Percentiles rank a stretch among this genome's conserved stretches.
Evolutionary conservation across 331 rosid species (phyloP).

Genomic region (Acacia concinna): DNA sequence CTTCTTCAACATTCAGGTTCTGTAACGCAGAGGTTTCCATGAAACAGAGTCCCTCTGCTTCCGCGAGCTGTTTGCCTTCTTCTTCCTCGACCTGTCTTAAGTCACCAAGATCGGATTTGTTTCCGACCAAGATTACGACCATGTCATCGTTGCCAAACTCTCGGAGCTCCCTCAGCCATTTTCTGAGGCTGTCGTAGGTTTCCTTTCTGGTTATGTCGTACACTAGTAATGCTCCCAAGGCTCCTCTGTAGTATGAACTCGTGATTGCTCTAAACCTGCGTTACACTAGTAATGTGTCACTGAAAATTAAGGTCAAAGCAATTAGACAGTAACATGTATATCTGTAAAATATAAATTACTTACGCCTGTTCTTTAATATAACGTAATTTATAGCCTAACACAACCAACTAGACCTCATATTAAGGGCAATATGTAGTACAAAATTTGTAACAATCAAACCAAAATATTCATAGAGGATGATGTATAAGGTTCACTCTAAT

Average conservation of each 20-base stretch:
- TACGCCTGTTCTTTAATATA: too few relatives aligned
- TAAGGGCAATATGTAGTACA: too few relatives aligned
- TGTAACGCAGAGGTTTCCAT: slow-evolving; percentile 94
- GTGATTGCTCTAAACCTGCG: slow-evolving; percentile 93
- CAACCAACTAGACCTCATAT: too few relatives aligned
- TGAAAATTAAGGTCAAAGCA: background rate
- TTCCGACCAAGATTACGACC: slow-evolving; percentile 75
- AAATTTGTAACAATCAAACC: background rate
- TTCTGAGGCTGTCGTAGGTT: slow-evolving; percentile 56
- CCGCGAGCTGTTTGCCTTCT: slow-evolving; percentile 67
- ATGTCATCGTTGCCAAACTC: slow-evolving; percentile 67
- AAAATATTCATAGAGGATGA: too few relatives aligned
- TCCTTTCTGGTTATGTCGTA: slow-evolving; percentile 67
- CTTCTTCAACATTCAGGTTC: slow-evolving; percentile 80
- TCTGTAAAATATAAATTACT: background rate
- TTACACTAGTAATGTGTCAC: background rate
- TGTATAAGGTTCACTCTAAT: background rate
- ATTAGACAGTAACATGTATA: background rate
- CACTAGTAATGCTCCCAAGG: slow-evolving; percentile 79
- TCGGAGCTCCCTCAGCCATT: slow-evolving; percentile 79
- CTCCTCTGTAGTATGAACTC: slow-evolving; percentile 94
- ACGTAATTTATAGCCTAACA: too few relatives aligned
- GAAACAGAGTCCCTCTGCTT: slow-evolving; percentile 67
- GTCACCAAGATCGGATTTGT: slow-evolving; percentile 64
- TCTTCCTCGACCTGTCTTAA: slow-evolving; percentile 73